A percentile compares a stretch with the other conserved stretches of the same genome.
phyloP scores from a whole-genome alignment of 202 grass and related monocot species.

The Brachypodium distachyon region DNA sequence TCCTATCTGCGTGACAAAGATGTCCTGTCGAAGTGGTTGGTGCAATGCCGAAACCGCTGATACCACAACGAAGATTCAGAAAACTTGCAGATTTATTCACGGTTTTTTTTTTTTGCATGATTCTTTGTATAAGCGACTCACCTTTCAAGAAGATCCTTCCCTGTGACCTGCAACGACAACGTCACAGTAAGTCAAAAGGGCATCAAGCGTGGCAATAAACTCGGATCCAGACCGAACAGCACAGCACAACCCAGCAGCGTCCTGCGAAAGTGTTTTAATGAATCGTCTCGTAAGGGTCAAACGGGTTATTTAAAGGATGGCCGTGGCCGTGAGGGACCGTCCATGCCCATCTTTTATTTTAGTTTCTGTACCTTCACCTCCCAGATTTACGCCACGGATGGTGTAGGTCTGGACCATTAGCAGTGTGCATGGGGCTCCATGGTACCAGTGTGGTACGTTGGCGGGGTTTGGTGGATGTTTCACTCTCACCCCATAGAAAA shows the following conservation, averaged over 20 bases:
- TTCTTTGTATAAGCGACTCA: neutral
- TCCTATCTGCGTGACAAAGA: neutral
- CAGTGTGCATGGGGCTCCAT: conserved; percentile 10
- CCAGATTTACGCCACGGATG: conserved; percentile 23
- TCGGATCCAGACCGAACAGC: conserved; percentile 13
- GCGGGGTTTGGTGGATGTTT: conserved; percentile 28
- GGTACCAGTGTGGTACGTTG: neutral
- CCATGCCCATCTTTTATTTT: conserved; percentile 11
- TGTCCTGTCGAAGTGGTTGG: neutral
- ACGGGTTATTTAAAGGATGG: conserved; percentile 27
- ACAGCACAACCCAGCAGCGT: neutral
- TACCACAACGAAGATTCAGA: neutral
- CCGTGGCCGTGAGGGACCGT: neutral
- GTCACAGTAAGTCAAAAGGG: conserved; percentile 18
- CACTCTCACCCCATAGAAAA: conserved; percentile 22
- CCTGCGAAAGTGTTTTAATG: neutral
- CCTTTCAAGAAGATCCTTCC: neutral
- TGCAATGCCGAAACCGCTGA: neutral
- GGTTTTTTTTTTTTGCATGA: too few species aligned
- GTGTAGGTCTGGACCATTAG: conserved; percentile 11
- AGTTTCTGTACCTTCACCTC: conserved; percentile 9
- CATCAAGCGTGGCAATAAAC: conserved; percentile 6
- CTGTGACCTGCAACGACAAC: neutral
- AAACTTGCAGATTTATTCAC: neutral
- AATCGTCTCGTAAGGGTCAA: conserved; percentile 5